These are phyloP conservation scores for Cryptococcus sp. DNA, from an alignment of 1,284 basidiomycete species.

Conservation along the genomic window DNA sequence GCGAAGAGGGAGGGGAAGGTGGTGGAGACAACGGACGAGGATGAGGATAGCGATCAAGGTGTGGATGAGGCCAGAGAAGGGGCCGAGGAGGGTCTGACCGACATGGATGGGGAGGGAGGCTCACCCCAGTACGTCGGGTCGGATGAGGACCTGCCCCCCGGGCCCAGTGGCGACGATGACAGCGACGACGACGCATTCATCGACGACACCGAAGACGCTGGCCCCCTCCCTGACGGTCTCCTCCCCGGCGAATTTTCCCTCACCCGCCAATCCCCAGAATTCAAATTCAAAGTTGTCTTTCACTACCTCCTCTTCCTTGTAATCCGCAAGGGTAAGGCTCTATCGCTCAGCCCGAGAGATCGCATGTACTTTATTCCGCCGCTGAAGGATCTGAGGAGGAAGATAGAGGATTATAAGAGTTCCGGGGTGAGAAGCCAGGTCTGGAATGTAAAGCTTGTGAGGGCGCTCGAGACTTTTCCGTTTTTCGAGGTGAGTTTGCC, in stretches of 20 bases:
- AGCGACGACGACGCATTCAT: slow-evolving; percentile 60
- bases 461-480: slow-evolving; percentile 63
- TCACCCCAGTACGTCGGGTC: not conserved
- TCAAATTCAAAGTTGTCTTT: slow-evolving; percentile 60
- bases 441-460: slow-evolving; percentile 69
- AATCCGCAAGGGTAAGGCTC: slow-evolving; percentile 49
- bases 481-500: slow-evolving; percentile 56
- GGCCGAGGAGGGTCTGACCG: slow-evolving; percentile 29
- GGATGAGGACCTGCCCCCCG: not conserved
- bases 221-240: slow-evolving; percentile 14
- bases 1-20: slow-evolving; percentile 19
- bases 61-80: slow-evolving; percentile 11
- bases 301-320: slow-evolving; percentile 79
- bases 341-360: slow-evolving; percentile 25
- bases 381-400: slow-evolving; percentile 55
- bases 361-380: slow-evolving; percentile 31
- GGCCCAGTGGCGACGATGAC: slow-evolving; percentile 22
- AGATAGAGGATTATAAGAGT: slow-evolving; percentile 64
- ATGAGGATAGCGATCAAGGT: slow-evolving; percentile 39
- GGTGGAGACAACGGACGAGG: slow-evolving; percentile 31
- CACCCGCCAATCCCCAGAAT: slow-evolving; percentile 58
- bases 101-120: slow-evolving; percentile 4
- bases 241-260: slow-evolving; percentile 69
- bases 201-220: slow-evolving; percentile 61
- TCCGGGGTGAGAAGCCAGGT: slow-evolving; percentile 71